These are phyloP conservation scores for Periconia sp. DNA, from an alignment of 2,329 filamentous ascomycete species.

Conservation along the genomic window DNA sequence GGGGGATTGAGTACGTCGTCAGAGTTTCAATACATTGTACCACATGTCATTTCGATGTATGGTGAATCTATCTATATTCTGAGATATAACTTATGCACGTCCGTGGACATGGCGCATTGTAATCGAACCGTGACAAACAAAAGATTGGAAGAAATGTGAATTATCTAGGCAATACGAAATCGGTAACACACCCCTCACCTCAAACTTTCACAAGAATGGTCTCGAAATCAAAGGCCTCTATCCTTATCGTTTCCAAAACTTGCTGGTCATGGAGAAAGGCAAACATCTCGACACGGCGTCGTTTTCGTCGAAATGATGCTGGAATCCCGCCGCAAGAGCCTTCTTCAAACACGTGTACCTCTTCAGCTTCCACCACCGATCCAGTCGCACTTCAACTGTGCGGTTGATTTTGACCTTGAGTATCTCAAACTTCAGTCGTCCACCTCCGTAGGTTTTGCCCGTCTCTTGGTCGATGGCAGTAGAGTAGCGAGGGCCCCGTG, in stretches of 20 bases:
- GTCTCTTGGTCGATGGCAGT: constrained; percentile 64
- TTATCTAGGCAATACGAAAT: no score
- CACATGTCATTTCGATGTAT: no score
- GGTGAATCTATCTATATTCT: no score
- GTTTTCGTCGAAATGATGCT: constrained; percentile 41
- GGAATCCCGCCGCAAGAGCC: constrained; percentile 53
- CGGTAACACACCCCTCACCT: not conserved
- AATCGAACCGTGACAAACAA: not conserved
- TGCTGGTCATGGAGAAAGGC: constrained; percentile 31
- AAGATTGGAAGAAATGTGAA: not conserved
- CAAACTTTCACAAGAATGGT: not conserved
- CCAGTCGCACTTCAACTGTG: constrained; percentile 63
- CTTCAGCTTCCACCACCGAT: constrained; percentile 74
- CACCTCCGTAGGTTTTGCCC: constrained; percentile 60
- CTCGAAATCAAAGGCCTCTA: not conserved
- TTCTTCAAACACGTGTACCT: constrained; percentile 63
- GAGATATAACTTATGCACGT: no score
- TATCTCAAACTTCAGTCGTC: constrained; percentile 61
- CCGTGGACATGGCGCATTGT: not conserved
- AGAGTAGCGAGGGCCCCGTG: constrained; percentile 66
- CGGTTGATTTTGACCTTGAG: constrained; percentile 59
- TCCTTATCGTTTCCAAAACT: constrained; percentile 10
- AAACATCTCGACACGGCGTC: constrained; percentile 35
- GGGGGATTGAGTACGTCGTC: no score
- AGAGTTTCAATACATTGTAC: no score